Evolutionary conservation across 805 yeast species (phyloP), one percentile per base, ranked within the genome.

Genomic region (Candida palmyrensis): DNA sequence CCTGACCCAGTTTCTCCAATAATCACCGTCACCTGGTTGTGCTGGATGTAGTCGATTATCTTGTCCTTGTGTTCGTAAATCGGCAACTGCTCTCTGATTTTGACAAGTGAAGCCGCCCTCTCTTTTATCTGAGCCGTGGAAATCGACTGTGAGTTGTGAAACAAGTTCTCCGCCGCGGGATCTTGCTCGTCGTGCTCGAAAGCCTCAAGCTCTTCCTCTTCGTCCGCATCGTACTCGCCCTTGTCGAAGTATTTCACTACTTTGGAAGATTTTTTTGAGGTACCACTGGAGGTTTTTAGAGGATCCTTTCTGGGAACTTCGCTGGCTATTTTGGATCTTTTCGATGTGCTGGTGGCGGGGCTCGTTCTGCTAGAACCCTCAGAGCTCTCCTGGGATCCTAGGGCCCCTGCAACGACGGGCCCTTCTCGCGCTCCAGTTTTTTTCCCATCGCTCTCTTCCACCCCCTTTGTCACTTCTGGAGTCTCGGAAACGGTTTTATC

Each of bases 1-100:
- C 97, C 97, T 6, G 96, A 86, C 59, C 98, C 98, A 0, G 98
- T 90, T 53, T 90, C 97, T 59, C 97, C 97, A 51, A 92, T 83
- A 13, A 90, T 68, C 1, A 90, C 77, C 0, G 89, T 77, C 4
- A 88, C 94, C 41, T 73, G 79, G 46, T 80, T 73, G 8, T 59
- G 39, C 3, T 59, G 37, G 2, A 90, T 50, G 40, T 77, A 73
- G 7, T 69, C 59, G 39, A 83, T 51, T 12, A 90, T 71, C 33
- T 75, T 71, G 27, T 75, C 78, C 45, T 76, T 76, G 40, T 84
- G 85, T 43, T 73, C 77, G 56, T 70, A 87, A 18, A 89, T 85
- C 0, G 97, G 97, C 27, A 89, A 66, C 0, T 70, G 62, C 43
- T 72, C 53, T 39, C 96, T 63, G 1, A 70, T 55, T 26, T 67